Base-by-base conservation (phyloP, 495 filamentous ascomycete species). In the Aspergillus sparsus region DNA sequence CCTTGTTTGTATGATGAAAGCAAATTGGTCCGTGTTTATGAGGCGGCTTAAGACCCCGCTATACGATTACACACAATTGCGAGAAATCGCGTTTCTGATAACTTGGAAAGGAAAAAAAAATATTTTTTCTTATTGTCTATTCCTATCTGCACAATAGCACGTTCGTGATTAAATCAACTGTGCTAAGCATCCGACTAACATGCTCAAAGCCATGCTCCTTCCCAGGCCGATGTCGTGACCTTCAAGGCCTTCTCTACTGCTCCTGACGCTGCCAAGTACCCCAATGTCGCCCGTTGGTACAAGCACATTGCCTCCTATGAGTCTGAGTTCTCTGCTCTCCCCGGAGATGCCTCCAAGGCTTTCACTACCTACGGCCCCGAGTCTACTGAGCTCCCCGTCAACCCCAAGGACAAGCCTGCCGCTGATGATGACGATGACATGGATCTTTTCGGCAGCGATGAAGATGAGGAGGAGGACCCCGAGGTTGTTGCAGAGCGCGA, bases 21-120 rank as follows among this genome's bases (percentile, higher is more conserved):
- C 68, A 85, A 72, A 87, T 91, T 95, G 91, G 93, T 96, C 93
- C 92, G 92, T 97, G 92, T 96, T 96, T 83, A 92, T 87, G 90
- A 97, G 89, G 88, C 88, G 92, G 87, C 83, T 91, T 92, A 96
- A 96, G 92, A 95, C 89, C 88, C 87, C 89, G 89, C 84, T 80
- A 82, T 72, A 85, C 87, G 93, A 93, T 83, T 92, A 93, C 82
- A 85, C 79, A 59, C 84, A 82, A 85, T 82, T 80, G 89, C 82
- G 81, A 88, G 80, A 75, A 76, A 81, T 84, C 88, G 90, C 89
- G 89, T 74, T 83, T 91, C 91, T 96, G 91, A 96, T 81, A 35
- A 39, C 49, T 58, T 37, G 64, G 64, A 61, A 62, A 57, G 21
- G 21, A 27, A 27, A 27, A 27, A 27, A 27, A n/a, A n/a, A n/a